Evolutionary conservation across 805 yeast species (phyloP).

Genomic region (Candida easanensis): DNA sequence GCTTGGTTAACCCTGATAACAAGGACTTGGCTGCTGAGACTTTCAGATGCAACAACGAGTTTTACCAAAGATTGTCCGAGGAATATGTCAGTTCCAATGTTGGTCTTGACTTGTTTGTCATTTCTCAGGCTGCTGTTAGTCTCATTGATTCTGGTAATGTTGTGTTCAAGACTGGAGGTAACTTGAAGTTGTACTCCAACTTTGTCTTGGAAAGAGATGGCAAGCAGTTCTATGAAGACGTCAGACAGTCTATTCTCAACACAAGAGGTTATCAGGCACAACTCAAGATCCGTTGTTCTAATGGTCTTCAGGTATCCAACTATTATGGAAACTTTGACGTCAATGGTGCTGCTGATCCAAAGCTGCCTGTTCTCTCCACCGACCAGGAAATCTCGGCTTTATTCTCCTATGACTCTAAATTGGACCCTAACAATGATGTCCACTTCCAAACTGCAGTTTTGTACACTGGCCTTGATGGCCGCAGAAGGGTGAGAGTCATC

Average conservation of each 20-base stretch:
- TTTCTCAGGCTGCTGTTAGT: conserved; percentile 64
- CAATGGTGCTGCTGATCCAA: conserved; percentile 53
- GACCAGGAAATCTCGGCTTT: conserved; percentile 70
- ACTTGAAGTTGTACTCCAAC: conserved; percentile 58
- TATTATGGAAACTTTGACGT: conserved; percentile 60
- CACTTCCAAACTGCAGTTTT: conserved; percentile 90
- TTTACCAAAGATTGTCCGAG: conserved; percentile 56
- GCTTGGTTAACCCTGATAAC: conserved; percentile 37
- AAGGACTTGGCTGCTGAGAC: conserved; percentile 43
- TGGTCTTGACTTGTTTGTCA: conserved; percentile 75
- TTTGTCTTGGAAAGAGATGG: conserved; percentile 73
- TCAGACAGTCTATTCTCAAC: conserved; percentile 48
- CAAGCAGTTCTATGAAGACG: conserved; percentile 55
- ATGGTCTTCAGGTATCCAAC: conserved; percentile 75
- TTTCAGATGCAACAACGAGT: conserved; percentile 57
- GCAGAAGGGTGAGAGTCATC: conserved; percentile 80
- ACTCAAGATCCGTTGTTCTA: conserved; percentile 81
- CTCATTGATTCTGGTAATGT: conserved; percentile 69
- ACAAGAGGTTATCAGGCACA: conserved; percentile 75
- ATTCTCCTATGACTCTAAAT: conserved; percentile 72
- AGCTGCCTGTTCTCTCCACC: conserved; percentile 60
- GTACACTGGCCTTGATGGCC: conserved; percentile 76
- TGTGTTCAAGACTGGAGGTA: conserved; percentile 69
- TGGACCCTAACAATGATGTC: conserved; percentile 68
- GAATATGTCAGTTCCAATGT: conserved; percentile 56